Evolutionary conservation across 805 yeast genomes (phyloP), one percentile per base, ranked within the genome.

Genomic region (Candida sanyiensis): DNA sequence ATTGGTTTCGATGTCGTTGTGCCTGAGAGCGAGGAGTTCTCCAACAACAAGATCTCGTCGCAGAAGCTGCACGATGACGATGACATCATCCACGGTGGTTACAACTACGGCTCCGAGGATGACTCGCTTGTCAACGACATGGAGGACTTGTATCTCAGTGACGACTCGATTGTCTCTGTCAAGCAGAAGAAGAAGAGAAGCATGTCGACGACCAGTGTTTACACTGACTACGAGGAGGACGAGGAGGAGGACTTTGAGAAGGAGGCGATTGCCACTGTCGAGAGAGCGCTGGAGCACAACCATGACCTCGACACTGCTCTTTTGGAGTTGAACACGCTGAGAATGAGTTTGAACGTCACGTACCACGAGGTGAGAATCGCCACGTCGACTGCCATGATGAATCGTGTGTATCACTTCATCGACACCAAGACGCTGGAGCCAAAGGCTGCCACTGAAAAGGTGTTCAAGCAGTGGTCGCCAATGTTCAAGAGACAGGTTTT

Each of bases 341-440:
- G 97, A 64, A 90, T 93, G 98, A 86, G 96, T 53, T 83, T 89
- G 93, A 87, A 93, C 58, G 98, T 88, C 13, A 75, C 93, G 0
- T 90, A 93, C 61, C 94, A 86, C 53, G 96, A 89, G 56, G 97
- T 93, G 11, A 75, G 97, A 57, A 62, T 67, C 22, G 95, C 95
- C 5, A 86, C 96, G 0, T 67, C 78, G 25, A 69, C 70, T 27
- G 93, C 97, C 0, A 66, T 93, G 53, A 52, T 87, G 31, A 66
- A 68, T 30, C 73, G 93, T 52, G 75, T 85, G 10, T 69, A 76
- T 37, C 86, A 86, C 49, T 81, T 83, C 51, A 75, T 88, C 27
- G 71, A 77, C 28, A 84, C 96, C 1, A 84, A 75, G 44, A 83
- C 96, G 0, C 66, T 85, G 48, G 80, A 77, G 28, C 77, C 81